Evolutionary conservation across 345 rosid genomes (phyloP), one percentile per base, ranked within the genome.

Genomic region (Ceriops decandra): DNA sequence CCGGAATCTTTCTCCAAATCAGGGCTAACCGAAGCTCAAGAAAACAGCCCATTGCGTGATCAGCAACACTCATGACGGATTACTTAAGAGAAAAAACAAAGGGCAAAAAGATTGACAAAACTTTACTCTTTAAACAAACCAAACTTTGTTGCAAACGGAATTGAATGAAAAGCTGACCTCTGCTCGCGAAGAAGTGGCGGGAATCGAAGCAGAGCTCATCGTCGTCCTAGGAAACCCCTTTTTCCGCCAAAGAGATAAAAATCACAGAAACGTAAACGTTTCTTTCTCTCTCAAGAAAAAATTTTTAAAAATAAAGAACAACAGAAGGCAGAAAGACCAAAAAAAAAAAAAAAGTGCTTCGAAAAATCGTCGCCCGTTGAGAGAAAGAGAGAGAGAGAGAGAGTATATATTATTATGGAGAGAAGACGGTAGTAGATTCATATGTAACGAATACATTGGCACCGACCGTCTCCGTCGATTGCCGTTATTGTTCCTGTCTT

Each of bases 311-410:
- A 9, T 1, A 36, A 42, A 42, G 13, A 42, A 13, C 2, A 42
- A 42, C 21, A 31, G 60, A 21, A 27, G 36, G 52, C 70, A 70
- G 66, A 13, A 68, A 35, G 6, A 2, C 7, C 2, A 38, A 36
- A 2, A n/a, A 63, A 62, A 73, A n/a, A n/a, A n/a, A 52, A 52
- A 38, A 63, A 53, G 67, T 28, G 69, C 27, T 87, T 84, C 89
- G 30, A 81, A 84, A 85, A 84, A 81, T 71, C 85, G 82, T 85
- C 86, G 90, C 93, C 96, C 98, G 96, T 89, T 89, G 91, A 91
- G 85, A 79, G 85, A 46, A 78, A 35, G 42, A 85, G 80, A 72
- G 67, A 79, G 67, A 75, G 64, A 72, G 52, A 72, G 6, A 28
- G 63, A 57, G 64, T 60, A 24, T 36, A 57, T 42, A 22, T 8